These are phyloP conservation scores for Pyrenophora graminea DNA, from an alignment of 2,329 filamentous ascomycete species.

Conservation along the genomic window DNA sequence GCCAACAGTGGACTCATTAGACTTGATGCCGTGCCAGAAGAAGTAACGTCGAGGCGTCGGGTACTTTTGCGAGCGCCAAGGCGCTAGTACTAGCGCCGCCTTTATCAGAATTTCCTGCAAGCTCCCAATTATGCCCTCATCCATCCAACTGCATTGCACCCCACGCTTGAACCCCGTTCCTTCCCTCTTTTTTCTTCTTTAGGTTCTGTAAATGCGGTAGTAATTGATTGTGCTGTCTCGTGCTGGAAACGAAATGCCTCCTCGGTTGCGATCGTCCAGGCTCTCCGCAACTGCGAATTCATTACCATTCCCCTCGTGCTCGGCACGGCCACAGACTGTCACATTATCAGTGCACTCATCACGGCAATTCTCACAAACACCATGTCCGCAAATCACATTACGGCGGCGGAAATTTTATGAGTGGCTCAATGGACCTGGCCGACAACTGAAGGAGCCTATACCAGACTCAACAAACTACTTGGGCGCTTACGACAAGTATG, in stretches of 20 bases:
- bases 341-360: constrained; percentile 28
- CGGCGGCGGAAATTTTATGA: constrained; percentile 60
- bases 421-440: constrained; percentile 63
- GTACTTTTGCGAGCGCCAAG: constrained; percentile 1
- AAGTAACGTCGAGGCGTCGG: too few species aligned
- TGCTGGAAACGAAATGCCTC: constrained; percentile 35
- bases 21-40: neutral
- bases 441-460: constrained; percentile 54
- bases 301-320: constrained; percentile 19
- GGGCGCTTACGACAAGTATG: constrained; percentile 56
- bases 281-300: constrained; percentile 28
- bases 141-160: constrained; percentile 16
- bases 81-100: constrained; percentile 2
- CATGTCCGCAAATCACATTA: constrained; percentile 50
- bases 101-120: constrained; percentile 14
- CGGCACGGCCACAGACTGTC: constrained; percentile 32
- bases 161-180: constrained; percentile 9
- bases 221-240: constrained; percentile 4
- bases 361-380: constrained; percentile 45
- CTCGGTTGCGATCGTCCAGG: constrained; percentile 39
- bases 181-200: constrained; percentile 10
- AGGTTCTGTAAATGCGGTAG: constrained; percentile 36
- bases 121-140: constrained; percentile 4
- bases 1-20: too few species aligned
- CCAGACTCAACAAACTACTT: constrained; percentile 60